These are phyloP conservation scores for Exophiala lecanii-corni DNA, from an alignment of 2,329 filamentous ascomycete genomes.

Conservation along the genomic window DNA sequence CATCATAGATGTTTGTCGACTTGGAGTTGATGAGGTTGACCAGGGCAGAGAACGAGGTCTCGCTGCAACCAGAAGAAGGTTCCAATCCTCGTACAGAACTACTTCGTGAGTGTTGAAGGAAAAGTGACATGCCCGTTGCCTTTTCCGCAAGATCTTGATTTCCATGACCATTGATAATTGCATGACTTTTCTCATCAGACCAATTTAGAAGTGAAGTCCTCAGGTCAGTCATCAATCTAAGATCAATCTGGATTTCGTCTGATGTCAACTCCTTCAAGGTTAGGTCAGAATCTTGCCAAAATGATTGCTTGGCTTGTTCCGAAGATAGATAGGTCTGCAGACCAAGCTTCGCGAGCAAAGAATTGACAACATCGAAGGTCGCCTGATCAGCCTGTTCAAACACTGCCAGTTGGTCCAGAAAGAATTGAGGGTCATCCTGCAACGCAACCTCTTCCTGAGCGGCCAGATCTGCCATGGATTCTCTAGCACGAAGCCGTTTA, in stretches of 20 bases:
- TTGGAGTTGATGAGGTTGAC: slow-evolving; percentile 42
- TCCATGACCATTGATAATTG: slow-evolving; percentile 46
- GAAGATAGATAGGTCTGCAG: slow-evolving; percentile 32
- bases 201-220: slow-evolving; percentile 40
- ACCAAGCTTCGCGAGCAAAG: slow-evolving; percentile 49
- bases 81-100: slow-evolving; percentile 36
- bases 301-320: slow-evolving; percentile 33
- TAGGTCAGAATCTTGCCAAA: slow-evolving; percentile 15
- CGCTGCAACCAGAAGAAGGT: slow-evolving; percentile 37
- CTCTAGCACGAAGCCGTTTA: slow-evolving; percentile 57
- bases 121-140: slow-evolving; percentile 49
- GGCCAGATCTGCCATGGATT: slow-evolving; percentile 48
- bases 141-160: slow-evolving; percentile 45
- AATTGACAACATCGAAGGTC: slow-evolving; percentile 51
- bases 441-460: slow-evolving; percentile 43
- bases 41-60: slow-evolving; percentile 38
- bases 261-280: too few relatives aligned
- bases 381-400: slow-evolving; percentile 54
- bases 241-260: slow-evolving; percentile 19
- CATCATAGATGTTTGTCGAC: slow-evolving; percentile 48
- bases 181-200: slow-evolving; percentile 42
- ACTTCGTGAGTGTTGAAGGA: slow-evolving; percentile 53
- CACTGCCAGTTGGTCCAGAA: slow-evolving; percentile 51
- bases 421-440: slow-evolving; percentile 51
- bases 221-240: slow-evolving; percentile 40